Evolutionary conservation across 2,329 filamentous ascomycete species (phyloP), one percentile per base, ranked within the genome.

Genomic region (Amauroascus niger): DNA sequence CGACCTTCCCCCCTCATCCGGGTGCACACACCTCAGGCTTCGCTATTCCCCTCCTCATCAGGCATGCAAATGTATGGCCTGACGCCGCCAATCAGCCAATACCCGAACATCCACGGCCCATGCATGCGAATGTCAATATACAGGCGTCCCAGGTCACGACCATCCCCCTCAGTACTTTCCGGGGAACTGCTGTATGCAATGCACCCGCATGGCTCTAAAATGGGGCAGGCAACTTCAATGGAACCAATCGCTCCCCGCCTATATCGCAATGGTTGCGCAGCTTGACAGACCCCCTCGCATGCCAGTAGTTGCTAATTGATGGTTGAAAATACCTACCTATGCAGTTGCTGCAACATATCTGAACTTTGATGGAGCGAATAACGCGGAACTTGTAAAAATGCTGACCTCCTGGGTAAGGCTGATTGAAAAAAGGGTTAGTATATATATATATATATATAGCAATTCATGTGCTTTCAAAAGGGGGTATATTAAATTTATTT

Each of bases 41-140:
- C 49, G 49, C 39, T 11, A 51, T 35, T 6, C 7, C 18, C 49
- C 49, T 2, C n/a, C 18, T 37, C 49, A 28, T 35, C 49, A 51
- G 49, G 39, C 49, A 44, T 51, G 49, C 49, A 44, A n/a, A 33
- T n/a, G 7, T 13, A 41, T 40, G 33, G 35, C 48, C 35, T 50
- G 48, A 43, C 24, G 13, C 40, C 13, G n/a, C n/a, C n/a, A n/a
- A n/a, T n/a, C n/a, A n/a, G n/a, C n/a, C n/a, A n/a, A n/a, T n/a
- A n/a, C n/a, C n/a, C n/a, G n/a, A n/a, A n/a, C n/a, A n/a, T n/a
- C n/a, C n/a, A n/a, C n/a, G n/a, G n/a, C n/a, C n/a, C n/a, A n/a
- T 22, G 28, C 26, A 51, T 32, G 39, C 26, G 49, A 35, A 51
- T 43, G 49, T 51, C 49, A 51, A 44, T 20, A 51, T 51, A 51